Evolutionary conservation across 176 grass and related monocot genomes (phyloP).

Genomic region (Alopecurus myosuroides): DNA sequence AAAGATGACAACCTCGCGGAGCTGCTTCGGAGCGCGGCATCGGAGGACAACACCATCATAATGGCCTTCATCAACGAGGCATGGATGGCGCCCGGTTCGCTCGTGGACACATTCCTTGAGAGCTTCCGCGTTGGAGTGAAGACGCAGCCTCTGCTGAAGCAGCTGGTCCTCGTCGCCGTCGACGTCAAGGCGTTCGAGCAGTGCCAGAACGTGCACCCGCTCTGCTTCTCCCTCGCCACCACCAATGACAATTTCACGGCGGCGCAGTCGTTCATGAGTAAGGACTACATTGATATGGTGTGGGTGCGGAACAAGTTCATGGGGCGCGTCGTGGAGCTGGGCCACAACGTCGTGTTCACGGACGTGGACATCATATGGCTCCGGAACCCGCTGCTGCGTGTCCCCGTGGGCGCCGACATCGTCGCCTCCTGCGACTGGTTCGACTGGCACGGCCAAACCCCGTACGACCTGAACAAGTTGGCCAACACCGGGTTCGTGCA

Average conservation of each 20-base stretch:
- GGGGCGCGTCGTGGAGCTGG: constrained; percentile 33
- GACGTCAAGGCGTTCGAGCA: constrained; percentile 40
- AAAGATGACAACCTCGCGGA: not conserved
- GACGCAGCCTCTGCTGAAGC: constrained; percentile 30
- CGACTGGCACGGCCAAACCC: not conserved
- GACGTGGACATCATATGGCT: constrained; percentile 66
- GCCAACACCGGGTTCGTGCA: constrained; percentile 49
- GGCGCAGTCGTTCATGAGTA: constrained; percentile 29
- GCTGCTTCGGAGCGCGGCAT: constrained; percentile 24
- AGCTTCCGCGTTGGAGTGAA: constrained; percentile 41
- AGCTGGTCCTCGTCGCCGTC: constrained; percentile 45
- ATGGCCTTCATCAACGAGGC: constrained; percentile 38
- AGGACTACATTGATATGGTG: constrained; percentile 53
- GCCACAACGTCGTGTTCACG: constrained; percentile 56
- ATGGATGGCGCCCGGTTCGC: constrained; percentile 24
- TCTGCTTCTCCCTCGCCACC: constrained; percentile 38
- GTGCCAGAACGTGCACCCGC: constrained; percentile 28
- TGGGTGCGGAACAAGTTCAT: constrained; percentile 43
- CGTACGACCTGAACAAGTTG: constrained; percentile 27
- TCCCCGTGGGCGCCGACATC: constrained; percentile 29
- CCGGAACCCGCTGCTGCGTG: constrained; percentile 35
- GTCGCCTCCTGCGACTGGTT: constrained; percentile 23
- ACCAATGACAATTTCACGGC: constrained; percentile 9
- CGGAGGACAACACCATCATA: constrained; percentile 44
- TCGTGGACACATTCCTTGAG: constrained; percentile 54